These are phyloP conservation scores for Apiotrichum gracile DNA, from an alignment of 1,284 basidiomycete genomes.

Conservation along the genomic window DNA sequence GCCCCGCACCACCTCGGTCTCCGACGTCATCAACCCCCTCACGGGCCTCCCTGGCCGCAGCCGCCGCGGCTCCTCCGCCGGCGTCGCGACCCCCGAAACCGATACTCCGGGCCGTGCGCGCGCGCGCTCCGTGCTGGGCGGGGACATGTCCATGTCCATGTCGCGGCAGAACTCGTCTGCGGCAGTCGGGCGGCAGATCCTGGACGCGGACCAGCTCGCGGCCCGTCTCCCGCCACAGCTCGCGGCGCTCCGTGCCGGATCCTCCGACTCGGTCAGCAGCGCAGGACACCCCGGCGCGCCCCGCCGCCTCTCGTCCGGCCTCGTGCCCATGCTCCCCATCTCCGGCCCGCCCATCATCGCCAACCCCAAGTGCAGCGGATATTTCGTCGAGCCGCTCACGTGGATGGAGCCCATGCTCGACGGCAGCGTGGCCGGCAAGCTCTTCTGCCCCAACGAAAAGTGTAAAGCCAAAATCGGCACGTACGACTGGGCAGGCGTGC, in stretches of 20 bases:
- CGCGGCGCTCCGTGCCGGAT: slow-evolving; percentile 30
- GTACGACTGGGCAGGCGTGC: slow-evolving; percentile 93
- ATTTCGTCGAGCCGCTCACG: slow-evolving; percentile 94
- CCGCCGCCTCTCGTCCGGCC: slow-evolving; percentile 1
- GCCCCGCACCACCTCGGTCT: slow-evolving; percentile 16
- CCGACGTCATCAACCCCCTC: slow-evolving; percentile 42
- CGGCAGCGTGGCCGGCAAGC: slow-evolving; percentile 77
- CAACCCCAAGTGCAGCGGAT: slow-evolving; percentile 80
- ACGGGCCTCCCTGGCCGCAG: slow-evolving; percentile 32
- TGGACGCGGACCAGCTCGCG: slow-evolving; percentile 32
- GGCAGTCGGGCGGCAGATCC: slow-evolving; percentile 4
- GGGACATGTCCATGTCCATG: slow-evolving; percentile 5
- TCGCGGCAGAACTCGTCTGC: neutral
- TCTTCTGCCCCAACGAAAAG: slow-evolving; percentile 82
- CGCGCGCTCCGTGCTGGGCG: neutral
- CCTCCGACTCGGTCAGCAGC: neutral
- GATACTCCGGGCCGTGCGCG: neutral
- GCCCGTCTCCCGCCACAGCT: slow-evolving; percentile 41
- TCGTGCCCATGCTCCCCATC: neutral
- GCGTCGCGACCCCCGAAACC: neutral
- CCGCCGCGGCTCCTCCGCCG: neutral
- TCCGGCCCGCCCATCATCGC: slow-evolving; percentile 61
- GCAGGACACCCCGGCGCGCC: neutral
- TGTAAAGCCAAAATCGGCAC: slow-evolving; percentile 88
- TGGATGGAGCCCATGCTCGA: slow-evolving; percentile 86